Base-by-base conservation (phyloP, 257 asterid species). In the Solanum phureja region DNA sequence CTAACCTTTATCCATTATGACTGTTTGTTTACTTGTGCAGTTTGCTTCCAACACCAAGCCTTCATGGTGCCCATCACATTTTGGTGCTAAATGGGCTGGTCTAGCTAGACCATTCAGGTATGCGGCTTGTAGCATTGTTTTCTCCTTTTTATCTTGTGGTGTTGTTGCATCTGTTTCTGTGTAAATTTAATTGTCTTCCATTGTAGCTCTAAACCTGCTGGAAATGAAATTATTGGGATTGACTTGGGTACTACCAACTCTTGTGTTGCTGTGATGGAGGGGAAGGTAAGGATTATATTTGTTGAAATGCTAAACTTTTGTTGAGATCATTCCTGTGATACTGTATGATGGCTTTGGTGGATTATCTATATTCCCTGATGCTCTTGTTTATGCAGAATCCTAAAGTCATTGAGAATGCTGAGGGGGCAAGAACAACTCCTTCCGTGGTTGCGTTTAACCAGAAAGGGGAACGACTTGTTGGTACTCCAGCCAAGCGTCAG, bases 161-260 rank as follows among this genome's bases (percentile, higher is more conserved):
- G 14, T n/a, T 34, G 13, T n/a, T 7, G 1, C 29, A 73, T 18
- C 4, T 62, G 31, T 14, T 35, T 5, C 27, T 79, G 64, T 3
- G 38, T 27, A 56, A 24, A n/a, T 19, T 46, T 72, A 42, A 19
- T 72, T 72, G 44, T 11, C 16, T 87, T 85, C 71, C 81, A 35
- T 89, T 89, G 72, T 94, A 95, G 98, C 92, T 86, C 98, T 74
- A 92, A 92, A 76, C 93, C 98, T 4, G 93, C 94, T 89, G 98
- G 96, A 83, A 93, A 89, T 90, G 98, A 95, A 62, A 95, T 95
- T 19, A 95, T 95, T 73, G 98, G 98, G 44, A 94, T 95, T 38
- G 98, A 95, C 83, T 90, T 95, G 93, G 98, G 98, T 56, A 94
- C 98, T 40, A 94, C 98, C 60, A 95, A 95, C 88, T 95, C 98